Percentiles rank a stretch among this genome's conserved stretches.
phyloP scores from a whole-genome alignment of 495 filamentous ascomycete species.

The Polyplosphaeria fusca region DNA sequence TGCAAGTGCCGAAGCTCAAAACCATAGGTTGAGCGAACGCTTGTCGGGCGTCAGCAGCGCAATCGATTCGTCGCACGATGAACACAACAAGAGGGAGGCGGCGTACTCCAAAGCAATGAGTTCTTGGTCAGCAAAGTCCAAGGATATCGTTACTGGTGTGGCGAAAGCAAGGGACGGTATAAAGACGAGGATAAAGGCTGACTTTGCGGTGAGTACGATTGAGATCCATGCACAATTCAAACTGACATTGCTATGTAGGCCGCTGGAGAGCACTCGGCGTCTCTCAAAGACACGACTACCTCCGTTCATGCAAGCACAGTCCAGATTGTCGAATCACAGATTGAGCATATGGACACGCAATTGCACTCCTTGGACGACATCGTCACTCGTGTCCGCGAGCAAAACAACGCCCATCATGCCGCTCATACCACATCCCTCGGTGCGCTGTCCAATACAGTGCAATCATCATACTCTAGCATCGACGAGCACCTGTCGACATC shows the following conservation, averaged over 20 bases:
- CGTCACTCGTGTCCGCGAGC: constrained; percentile 74
- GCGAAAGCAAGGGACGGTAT: constrained; percentile 68
- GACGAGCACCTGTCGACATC: constrained; percentile 61
- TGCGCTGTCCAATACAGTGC: constrained; percentile 60
- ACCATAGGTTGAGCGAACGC: constrained; percentile 63
- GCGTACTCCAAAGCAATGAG: constrained; percentile 71
- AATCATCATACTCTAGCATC: constrained; percentile 66
- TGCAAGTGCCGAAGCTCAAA: constrained; percentile 67
- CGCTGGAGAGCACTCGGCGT: constrained; percentile 73
- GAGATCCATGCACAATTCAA: constrained; percentile 1
- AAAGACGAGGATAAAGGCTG: constrained; percentile 77
- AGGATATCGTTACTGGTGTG: constrained; percentile 65
- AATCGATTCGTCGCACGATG: constrained; percentile 52
- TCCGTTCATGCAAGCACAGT: constrained; percentile 91
- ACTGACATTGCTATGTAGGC: constrained; percentile 47
- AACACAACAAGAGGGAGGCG: constrained; percentile 56
- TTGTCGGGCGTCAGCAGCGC: constrained; percentile 59
- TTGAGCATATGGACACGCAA: constrained; percentile 77
- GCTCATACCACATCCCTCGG: constrained; percentile 60
- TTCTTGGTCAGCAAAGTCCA: constrained; percentile 68
- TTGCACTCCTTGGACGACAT: constrained; percentile 89
- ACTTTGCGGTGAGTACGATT: constrained; percentile 69
- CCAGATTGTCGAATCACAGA: constrained; percentile 83
- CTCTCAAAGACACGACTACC: constrained; percentile 76
- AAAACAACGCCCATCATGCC: constrained; percentile 73